Conservation (phyloP, 1,139 yeast species). For the Taphrina betulina region DNA sequence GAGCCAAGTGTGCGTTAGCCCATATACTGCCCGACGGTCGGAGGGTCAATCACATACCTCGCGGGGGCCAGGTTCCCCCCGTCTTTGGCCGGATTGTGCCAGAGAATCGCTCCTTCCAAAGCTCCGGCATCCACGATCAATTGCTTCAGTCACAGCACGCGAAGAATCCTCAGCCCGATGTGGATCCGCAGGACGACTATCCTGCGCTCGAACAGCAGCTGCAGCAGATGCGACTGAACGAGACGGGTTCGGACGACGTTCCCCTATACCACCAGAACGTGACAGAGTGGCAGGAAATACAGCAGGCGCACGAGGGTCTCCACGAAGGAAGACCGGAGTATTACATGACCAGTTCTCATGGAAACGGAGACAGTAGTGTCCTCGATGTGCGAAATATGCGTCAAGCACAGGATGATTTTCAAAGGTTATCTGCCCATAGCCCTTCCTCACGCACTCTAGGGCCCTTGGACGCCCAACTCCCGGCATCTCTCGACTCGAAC, state of each 20-base stretch:
- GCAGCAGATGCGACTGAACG: background rate
- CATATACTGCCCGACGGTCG: conserved; percentile 77
- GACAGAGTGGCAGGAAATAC: background rate
- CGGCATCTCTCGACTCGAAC: conserved; percentile 39
- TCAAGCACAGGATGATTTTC: background rate
- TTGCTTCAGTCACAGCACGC: conserved; percentile 21
- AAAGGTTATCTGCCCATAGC: conserved; percentile 32
- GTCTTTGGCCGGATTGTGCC: conserved; percentile 26
- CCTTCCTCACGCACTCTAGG: conserved; percentile 37
- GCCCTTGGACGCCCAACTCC: conserved; percentile 38
- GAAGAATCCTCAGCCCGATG: background rate
- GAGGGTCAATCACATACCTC: conserved; percentile 47
- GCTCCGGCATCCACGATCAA: conserved; percentile 27
- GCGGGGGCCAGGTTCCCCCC: background rate
- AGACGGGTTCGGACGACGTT: conserved; percentile 38
- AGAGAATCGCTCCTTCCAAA: conserved; percentile 15
- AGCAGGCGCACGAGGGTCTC: background rate
- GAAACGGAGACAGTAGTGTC: too few species aligned
- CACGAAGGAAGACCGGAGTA: background rate
- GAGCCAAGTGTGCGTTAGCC: conserved; percentile 35
- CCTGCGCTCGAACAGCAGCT: conserved; percentile 4
- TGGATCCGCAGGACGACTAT: background rate
- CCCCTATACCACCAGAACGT: background rate
- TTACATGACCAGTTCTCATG: too few species aligned
- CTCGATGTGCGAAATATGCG: background rate